Conservation (phyloP, 108 stramenopile species). For the Cyclotella distinguenda region DNA sequence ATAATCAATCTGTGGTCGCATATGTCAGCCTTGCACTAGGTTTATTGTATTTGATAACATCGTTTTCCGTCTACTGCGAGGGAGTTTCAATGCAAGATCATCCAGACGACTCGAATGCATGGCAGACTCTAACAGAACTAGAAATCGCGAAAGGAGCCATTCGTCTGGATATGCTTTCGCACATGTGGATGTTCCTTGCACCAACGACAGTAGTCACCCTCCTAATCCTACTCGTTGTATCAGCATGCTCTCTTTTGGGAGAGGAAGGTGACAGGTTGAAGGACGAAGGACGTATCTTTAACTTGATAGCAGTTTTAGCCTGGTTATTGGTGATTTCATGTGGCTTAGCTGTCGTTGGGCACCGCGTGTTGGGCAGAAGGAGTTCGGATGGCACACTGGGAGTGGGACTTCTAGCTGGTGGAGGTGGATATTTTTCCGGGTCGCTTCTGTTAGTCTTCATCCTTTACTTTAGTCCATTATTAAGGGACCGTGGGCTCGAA, state of each 20-base stretch:
- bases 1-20: conserved; percentile 14
- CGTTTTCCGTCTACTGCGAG: conserved; percentile 9
- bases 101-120: conserved; percentile 13
- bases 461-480: conserved; percentile 5
- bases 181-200: conserved; percentile 14
- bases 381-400: conserved; percentile 11
- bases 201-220: conserved; percentile 5
- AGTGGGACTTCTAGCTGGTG: conserved; percentile 15
- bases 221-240: conserved; percentile 1
- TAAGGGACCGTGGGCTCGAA: not conserved
- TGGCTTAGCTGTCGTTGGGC: conserved; percentile 1
- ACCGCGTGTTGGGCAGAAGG: not conserved
- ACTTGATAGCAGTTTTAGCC: conserved; percentile 7
- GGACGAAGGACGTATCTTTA: conserved; percentile 14
- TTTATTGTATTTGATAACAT: not conserved
- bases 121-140: not conserved
- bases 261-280: conserved; percentile 7
- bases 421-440: conserved; percentile 6
- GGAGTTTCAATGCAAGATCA: conserved; percentile 11
- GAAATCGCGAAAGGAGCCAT: not conserved
- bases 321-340: conserved; percentile 4
- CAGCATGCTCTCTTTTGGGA: not conserved
- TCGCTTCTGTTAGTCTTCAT: conserved; percentile 17
- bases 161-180: conserved; percentile 9
- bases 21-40: conserved; percentile 7